Evolutionary conservation across 2,329 filamentous ascomycete genomes (phyloP).

Genomic region (Microcyclosporella mali): DNA sequence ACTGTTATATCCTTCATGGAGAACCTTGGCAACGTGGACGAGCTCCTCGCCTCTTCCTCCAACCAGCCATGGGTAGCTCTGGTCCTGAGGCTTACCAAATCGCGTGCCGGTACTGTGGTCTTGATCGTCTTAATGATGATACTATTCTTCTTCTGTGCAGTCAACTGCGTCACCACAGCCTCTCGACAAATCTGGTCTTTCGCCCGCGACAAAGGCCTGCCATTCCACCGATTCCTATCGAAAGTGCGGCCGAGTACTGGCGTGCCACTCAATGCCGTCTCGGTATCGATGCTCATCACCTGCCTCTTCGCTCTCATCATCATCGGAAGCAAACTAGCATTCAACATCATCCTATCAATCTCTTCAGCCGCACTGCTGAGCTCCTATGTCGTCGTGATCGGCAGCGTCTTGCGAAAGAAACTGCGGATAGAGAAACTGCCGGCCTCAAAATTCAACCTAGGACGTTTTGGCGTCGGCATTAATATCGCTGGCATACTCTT

Average conservation of each 20-base stretch:
- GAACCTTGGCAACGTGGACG: conserved; percentile 29
- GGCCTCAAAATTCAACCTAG: conserved; percentile 9
- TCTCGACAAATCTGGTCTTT: conserved; percentile 33
- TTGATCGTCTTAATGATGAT: conserved; percentile 30
- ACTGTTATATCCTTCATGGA: conserved; percentile 31
- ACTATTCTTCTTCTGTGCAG: conserved; percentile 29
- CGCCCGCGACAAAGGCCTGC: conserved; percentile 9
- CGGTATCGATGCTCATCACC: conserved; percentile 6
- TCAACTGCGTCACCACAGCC: conserved; percentile 34
- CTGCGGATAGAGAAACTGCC: conserved; percentile 6
- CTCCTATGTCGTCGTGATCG: conserved; percentile 34
- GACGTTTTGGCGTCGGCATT: conserved; percentile 23
- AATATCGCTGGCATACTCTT: conserved; percentile 7
- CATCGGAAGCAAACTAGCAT: conserved; percentile 34
- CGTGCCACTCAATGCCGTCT: conserved; percentile 9
- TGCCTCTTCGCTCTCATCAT: conserved; percentile 23
- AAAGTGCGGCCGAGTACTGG: conserved; percentile 11
- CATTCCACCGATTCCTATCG: conserved; percentile 5
- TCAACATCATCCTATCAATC: conserved; percentile 40
- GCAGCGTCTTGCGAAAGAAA: conserved; percentile 7
- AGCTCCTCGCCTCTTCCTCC: conserved; percentile 19
- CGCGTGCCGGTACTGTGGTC: conserved; percentile 24
- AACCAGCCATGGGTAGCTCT: conserved; percentile 30
- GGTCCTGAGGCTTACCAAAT: conserved; percentile 33
- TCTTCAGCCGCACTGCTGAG: conserved; percentile 34